Percentiles rank a stretch among this genome's conserved stretches.
Evolutionary conservation across 345 rosid species (phyloP).

Genomic region (Eucalyptus victrix): DNA sequence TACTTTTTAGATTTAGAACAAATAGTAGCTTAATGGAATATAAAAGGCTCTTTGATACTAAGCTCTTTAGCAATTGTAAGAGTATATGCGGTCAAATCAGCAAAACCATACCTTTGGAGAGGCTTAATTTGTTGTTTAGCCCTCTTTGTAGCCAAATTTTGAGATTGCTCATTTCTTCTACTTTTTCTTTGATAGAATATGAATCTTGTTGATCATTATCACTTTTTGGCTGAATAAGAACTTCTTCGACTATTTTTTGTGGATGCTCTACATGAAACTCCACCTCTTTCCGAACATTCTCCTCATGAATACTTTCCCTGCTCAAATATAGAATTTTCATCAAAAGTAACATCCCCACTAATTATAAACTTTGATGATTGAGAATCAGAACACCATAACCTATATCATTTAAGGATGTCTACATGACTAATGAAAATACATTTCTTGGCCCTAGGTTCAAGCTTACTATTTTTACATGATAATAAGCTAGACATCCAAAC

Average conservation of each 20-base stretch:
- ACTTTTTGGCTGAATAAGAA: neutral
- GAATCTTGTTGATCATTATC: neutral
- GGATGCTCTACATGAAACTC: neutral
- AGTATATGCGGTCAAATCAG: rapidly evolving
- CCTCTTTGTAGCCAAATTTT: neutral
- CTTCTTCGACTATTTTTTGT: neutral
- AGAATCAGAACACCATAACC: neutral
- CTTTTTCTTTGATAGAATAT: neutral
- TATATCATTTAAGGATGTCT: rapidly evolving
- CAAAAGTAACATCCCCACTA: neutral
- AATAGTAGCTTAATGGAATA: neutral
- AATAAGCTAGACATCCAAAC: neutral
- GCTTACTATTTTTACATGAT: neutral
- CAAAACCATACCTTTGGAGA: neutral
- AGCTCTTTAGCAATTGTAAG: neutral
- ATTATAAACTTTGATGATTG: neutral
- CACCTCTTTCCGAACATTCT: neutral
- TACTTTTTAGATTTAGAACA: neutral
- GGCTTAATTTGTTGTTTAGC: neutral
- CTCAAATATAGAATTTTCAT: neutral
- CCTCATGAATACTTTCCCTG: neutral
- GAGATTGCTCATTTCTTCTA: neutral
- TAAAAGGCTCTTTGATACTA: neutral
- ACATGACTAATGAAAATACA: neutral
- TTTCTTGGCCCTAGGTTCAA: neutral